Evolutionary conservation across 2,329 filamentous ascomycete genomes (phyloP).

Genomic region (Pseudogymnoascus sp.): DNA sequence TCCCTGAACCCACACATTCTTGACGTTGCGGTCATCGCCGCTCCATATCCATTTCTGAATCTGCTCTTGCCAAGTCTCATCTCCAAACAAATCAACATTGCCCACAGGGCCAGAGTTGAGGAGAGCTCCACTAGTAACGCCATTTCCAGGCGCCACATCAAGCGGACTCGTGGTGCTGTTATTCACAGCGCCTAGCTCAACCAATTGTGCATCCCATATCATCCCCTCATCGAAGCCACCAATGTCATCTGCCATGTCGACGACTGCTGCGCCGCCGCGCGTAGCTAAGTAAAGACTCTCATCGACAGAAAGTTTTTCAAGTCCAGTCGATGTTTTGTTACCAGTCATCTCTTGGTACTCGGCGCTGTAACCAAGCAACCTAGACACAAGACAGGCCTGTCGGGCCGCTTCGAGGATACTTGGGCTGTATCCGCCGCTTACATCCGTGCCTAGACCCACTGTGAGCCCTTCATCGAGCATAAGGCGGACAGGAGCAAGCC

Average conservation of each 20-base stretch:
- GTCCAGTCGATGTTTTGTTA: constrained; percentile 25
- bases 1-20: constrained; percentile 82
- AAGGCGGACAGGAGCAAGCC: constrained; percentile 66
- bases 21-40: constrained; percentile 87
- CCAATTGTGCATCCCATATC: constrained; percentile 85
- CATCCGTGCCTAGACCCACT: constrained; percentile 84
- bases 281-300: constrained; percentile 85
- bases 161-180: neutral
- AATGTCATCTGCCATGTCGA: constrained; percentile 64
- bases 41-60: constrained; percentile 92
- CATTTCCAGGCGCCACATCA: neutral
- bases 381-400: constrained; percentile 71
- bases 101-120: constrained; percentile 39
- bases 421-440: constrained; percentile 78
- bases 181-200: constrained; percentile 51
- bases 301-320: constrained; percentile 66
- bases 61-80: constrained; percentile 79
- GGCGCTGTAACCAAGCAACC: constrained; percentile 29
- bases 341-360: constrained; percentile 53
- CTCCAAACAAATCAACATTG: constrained; percentile 82
- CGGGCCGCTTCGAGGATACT: constrained; percentile 74
- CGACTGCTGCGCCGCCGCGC: constrained; percentile 70
- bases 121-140: neutral
- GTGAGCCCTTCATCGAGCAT: constrained; percentile 68
- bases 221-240: constrained; percentile 81